Base-by-base conservation (phyloP, 257 asterid genomes). In the Jaltomata sinuosa region DNA sequence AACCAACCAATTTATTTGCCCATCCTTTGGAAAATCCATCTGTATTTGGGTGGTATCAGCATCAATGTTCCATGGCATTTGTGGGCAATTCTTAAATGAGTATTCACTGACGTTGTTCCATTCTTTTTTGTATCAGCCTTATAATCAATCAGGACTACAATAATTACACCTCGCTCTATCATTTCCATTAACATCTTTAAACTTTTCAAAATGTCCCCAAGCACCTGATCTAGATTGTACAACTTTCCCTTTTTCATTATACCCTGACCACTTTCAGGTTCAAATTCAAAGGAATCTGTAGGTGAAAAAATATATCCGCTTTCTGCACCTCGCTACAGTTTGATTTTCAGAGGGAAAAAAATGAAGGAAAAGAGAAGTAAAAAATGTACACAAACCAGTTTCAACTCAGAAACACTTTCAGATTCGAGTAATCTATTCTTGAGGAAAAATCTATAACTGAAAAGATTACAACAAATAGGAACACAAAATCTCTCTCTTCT, bases 401-500 rank as follows among this genome's bases (percentile, higher is more conserved):
- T 50, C 21, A 50, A 50, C 21, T 14, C 21, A 1, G 55, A 50
- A 50, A 50, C 3, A 50, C 55, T 15, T 50, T 50, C 19, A 50
- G 21, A 50, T 15, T 50, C 19, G 21, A 50, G 55, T 50, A 50
- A 50, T 50, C 21, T 50, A 50, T 50, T 12, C 18, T 11, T 12
- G 18, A 47, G 18, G 53, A 50, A 50, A 50, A 15, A 15, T 15
- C 2, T 5, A 29, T 27, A 61, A 22, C 9, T 61, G 38, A 61
- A 61, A 61, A 27, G 8, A 61, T 61, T 34, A 14, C 5, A 62
- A 62, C 71, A 62, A 27, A 87, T 83, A 89, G 80, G 68, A 85
- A 61, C 68, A 27, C 87, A 54, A 25, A 47, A 59, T 59, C 34
- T 55, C 82, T 84, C 72, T 84, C 92, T 87, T 80, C 89, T 42